Base-by-base conservation (phyloP, 345 rosid genomes). In the Acer negundo region DNA sequence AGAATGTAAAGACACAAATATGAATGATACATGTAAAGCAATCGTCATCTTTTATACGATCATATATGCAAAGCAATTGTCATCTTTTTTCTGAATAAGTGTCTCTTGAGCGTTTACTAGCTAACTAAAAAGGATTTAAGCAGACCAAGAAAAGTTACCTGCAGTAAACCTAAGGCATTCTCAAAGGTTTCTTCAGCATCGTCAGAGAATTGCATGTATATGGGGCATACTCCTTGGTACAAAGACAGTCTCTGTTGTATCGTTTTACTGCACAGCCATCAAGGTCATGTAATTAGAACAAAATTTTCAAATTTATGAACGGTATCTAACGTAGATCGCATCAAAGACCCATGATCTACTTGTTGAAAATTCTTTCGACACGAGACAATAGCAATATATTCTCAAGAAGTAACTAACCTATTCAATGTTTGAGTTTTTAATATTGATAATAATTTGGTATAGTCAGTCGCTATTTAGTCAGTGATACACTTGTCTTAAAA, bases 191-290 rank as follows among this genome's bases (percentile, higher is more conserved):
- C 91, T 84, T 96, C 99, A 44, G 98, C 95, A 86, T 96, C 98
- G 79, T 90, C 95, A n/a, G 91, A 81, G 83, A 96, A 96, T 81
- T 92, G 89, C 94, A 94, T 87, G 89, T 85, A 89, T 72, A 96
- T 86, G 68, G 99, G 94, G 67, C 97, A 96, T 62, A 92, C 97
- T 77, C 99, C 99, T 87, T 94, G 97, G 83, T 96, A 96, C 72
- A 92, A 83, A 67, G 99, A 97, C 80, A 96, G 77, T 76, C 98
- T 87, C 84, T 94, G 98, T 38, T 90, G 93, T 83, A 92, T 88
- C 85, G 82, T 89, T 87, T 92, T 91, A 85, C 98, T 96, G 84
- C 84, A 88, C 10, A 67, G 49, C 71, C 75, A 80, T 70, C 55
- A 49, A 86, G 64, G 16, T 69, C 24, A 69, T 77, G 38, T 67